Base-by-base conservation (phyloP, 306 rosid genomes). In the Cicer chorassanicum region DNA sequence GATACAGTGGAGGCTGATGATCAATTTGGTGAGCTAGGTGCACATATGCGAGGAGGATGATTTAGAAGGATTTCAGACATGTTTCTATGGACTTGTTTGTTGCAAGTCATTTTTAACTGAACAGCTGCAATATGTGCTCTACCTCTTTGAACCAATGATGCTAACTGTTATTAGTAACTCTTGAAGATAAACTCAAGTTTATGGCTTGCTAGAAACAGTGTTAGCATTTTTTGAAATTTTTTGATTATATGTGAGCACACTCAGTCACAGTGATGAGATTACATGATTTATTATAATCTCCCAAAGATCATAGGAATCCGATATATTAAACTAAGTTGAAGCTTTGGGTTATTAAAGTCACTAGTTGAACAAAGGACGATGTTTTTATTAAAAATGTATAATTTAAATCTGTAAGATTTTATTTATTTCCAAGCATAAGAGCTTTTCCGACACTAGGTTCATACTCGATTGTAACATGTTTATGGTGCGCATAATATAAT, bases 21-120 rank as follows among this genome's bases (percentile, higher is more conserved):
- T 72, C 99, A 92, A 56, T 94, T 94, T 80, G 99, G 99, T 10
- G 99, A 94, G 84, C 83, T 94, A 8, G 96, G 97, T 77, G 97
- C 99, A 10, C 99, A 92, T 79, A 78, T 94, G 97, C 87, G 98
- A 72, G 99, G 99, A 68, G 97, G 99, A 66, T 94, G 84, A 91
- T 78, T 44, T 39, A 18, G 43, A 7, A 74, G 67, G 80, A 63
- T 64, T 3, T 56, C 51, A 18, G 71, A 57, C 39, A 62, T 64
- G 74, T 75, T 78, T 74, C 9, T 21, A 55, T 16, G 78, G 80
- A 80, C 82, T 68, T 54, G 76, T 69, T 77, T 72, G 10, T 74
- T 82, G 78, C 74, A 15, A 66, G 62, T 29, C 44, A 61, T 46
- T 7, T 62, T 76, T 68, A 80, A 60, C 80, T 80, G 64, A 63